Percentiles rank a stretch among this genome's conserved stretches.
phyloP scores from a whole-genome alignment of 176 grass and related monocot species.

The Eragrostis curvula region DNA sequence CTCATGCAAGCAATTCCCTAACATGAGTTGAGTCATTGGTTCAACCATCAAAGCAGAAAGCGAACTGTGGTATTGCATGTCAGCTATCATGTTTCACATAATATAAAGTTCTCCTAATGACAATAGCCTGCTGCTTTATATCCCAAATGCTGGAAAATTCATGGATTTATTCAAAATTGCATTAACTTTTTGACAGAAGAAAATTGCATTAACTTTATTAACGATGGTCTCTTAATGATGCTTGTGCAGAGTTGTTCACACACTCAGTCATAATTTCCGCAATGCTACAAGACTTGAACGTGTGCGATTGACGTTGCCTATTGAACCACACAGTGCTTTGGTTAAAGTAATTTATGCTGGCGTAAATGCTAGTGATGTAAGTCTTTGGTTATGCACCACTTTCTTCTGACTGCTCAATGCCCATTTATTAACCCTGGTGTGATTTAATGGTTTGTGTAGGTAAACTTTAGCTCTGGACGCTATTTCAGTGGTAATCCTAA shows the following conservation, averaged over 20 bases:
- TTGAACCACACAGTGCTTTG: slow-evolving; percentile 73
- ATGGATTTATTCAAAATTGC: background rate
- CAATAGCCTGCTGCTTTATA: slow-evolving; percentile 28
- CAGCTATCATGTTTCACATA: background rate
- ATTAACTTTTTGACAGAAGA: slow-evolving; percentile 6
- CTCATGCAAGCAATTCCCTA: slow-evolving; percentile 20
- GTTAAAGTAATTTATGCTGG: slow-evolving; percentile 98
- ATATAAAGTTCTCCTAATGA: background rate
- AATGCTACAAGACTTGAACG: slow-evolving; percentile 78
- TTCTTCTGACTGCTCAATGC: slow-evolving; percentile 33
- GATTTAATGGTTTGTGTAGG: slow-evolving; percentile 54
- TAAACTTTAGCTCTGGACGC: slow-evolving; percentile 94
- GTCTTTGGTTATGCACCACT: slow-evolving; percentile 29
- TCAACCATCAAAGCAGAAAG: slow-evolving; percentile 16
- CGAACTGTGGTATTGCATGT: slow-evolving; percentile 9
- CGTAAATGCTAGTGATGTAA: slow-evolving; percentile 99
- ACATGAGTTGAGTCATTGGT: background rate
- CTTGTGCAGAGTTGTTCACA: slow-evolving; percentile 93
- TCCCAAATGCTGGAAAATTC: slow-evolving; percentile 9
- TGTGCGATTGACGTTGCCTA: slow-evolving; percentile 69
- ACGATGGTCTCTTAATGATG: slow-evolving; percentile 36
- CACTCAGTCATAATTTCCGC: slow-evolving; percentile 87
- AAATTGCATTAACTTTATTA: slow-evolving; percentile 21
- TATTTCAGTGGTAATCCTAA: slow-evolving; percentile 81
- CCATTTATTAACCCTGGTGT: slow-evolving; percentile 6